phyloP scores from a whole-genome alignment of 2,329 filamentous ascomycete genomes.

The Sporothrix euskadiensis region DNA sequence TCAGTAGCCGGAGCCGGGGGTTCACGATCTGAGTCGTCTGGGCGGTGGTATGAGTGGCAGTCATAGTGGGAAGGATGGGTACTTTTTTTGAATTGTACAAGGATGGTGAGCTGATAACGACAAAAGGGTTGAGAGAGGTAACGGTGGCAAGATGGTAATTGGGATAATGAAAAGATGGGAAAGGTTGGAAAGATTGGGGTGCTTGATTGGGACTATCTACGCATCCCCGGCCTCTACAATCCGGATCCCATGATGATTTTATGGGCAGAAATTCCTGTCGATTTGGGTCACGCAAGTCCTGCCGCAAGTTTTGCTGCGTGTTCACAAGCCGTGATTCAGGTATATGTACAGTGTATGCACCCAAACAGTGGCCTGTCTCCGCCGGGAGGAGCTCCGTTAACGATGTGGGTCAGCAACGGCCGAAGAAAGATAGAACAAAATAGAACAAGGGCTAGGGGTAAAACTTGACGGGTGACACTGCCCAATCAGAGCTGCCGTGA shows the following conservation, averaged over 20 bases:
- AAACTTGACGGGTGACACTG: background rate
- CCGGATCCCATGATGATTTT: constrained; percentile 11
- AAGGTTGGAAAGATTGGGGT: background rate
- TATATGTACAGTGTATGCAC: background rate
- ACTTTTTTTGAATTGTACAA: background rate
- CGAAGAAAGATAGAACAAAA: background rate
- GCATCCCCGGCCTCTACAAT: background rate
- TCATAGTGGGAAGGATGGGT: background rate
- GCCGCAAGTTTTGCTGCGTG: background rate
- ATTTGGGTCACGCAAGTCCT: background rate
- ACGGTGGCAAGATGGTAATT: too few relatives aligned
- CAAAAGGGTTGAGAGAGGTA: background rate
- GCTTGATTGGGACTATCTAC: constrained; percentile 2
- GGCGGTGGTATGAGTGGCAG: constrained; percentile 27
- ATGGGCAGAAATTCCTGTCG: background rate
- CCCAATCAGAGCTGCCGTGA: background rate
- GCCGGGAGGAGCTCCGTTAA: constrained; percentile 11
- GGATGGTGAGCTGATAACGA: background rate
- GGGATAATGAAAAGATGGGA: background rate
- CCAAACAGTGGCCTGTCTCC: background rate
- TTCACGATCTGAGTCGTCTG: constrained; percentile 34
- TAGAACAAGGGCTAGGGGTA: background rate
- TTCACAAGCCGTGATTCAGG: background rate
- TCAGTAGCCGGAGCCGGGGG: constrained; percentile 34
- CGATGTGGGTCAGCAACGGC: background rate